Evolutionary conservation across 495 filamentous ascomycete genomes (phyloP).

Genomic region (Aspergillus steynii): DNA sequence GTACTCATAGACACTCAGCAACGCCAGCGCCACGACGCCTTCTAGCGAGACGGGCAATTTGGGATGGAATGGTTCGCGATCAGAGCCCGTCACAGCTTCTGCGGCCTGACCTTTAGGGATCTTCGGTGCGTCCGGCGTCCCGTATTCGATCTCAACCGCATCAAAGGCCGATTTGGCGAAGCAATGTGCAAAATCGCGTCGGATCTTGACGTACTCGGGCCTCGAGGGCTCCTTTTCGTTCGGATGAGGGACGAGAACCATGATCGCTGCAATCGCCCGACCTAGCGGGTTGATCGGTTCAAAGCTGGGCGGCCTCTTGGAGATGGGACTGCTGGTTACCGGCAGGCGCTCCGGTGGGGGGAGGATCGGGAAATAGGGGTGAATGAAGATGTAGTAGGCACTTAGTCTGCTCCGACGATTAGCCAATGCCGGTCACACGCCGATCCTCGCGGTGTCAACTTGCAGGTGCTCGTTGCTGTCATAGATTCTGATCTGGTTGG

Average conservation of each 20-base stretch:
- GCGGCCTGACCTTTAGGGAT: conserved; percentile 38
- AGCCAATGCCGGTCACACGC: no score
- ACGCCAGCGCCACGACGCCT: conserved; percentile 43
- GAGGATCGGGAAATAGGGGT: conserved; percentile 50
- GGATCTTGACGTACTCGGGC: conserved; percentile 35
- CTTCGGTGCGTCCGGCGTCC: conserved; percentile 40
- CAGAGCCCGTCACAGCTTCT: conserved; percentile 27
- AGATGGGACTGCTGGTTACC: conserved; percentile 32
- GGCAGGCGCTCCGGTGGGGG: conserved; percentile 40
- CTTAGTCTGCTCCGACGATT: conserved; percentile 34
- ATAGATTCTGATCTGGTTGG: conserved; percentile 17
- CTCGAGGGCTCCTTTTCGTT: conserved; percentile 36
- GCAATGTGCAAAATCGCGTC: conserved; percentile 47
- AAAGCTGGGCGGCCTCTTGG: conserved; percentile 22
- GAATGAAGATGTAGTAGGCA: conserved; percentile 53
- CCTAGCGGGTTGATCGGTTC: conserved; percentile 41
- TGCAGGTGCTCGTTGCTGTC: conserved; percentile 27
- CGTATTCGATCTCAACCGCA: conserved; percentile 46
- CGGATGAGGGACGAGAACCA: conserved; percentile 47
- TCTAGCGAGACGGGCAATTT: conserved; percentile 44
- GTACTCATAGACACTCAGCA: conserved; percentile 54
- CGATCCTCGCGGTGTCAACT: conserved; percentile 6
- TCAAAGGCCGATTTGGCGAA: conserved; percentile 47
- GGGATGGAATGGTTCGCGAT: conserved; percentile 46
- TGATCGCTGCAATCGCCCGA: conserved; percentile 46